A percentile compares a stretch with the other conserved stretches of the same genome.
These are phyloP conservation scores for Trichoderma sp. DNA, from an alignment of 2,329 filamentous ascomycete genomes.

Conservation along the genomic window DNA sequence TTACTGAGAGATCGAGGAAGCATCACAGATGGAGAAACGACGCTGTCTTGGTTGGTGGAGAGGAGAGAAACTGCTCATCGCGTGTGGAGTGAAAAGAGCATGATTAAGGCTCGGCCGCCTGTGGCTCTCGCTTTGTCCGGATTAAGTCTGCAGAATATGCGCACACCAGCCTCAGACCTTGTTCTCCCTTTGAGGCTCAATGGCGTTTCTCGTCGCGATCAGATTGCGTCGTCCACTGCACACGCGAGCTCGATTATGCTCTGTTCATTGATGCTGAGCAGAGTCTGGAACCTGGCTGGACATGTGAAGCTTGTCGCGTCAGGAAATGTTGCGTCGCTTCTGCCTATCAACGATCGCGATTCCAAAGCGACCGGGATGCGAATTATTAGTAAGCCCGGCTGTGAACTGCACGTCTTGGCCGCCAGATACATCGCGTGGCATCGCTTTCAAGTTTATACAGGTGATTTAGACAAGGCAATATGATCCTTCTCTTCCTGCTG, in stretches of 20 bases:
- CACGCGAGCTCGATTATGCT: not conserved
- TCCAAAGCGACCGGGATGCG: not conserved
- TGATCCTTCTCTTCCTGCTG: no score
- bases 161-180: not conserved
- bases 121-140: constrained; percentile 4
- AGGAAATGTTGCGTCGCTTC: not conserved
- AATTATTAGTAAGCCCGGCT: not conserved
- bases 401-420: not conserved
- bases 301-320: constrained; percentile 5
- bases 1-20: not conserved
- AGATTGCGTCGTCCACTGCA: not conserved
- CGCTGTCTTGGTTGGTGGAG: not conserved
- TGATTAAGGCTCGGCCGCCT: not conserved
- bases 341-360: not conserved
- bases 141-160: not conserved
- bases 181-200: not conserved
- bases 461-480: no score
- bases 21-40: not conserved
- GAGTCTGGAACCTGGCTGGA: not conserved
- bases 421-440: no score
- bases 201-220: not conserved
- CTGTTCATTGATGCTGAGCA: not conserved
- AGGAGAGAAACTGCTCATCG: not conserved
- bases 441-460: no score
- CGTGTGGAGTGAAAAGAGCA: constrained; percentile 7